A percentile compares a stretch with the other conserved stretches of the same genome.
Evolutionary conservation across 106 monocot species (phyloP).

Genomic region (Dendrobium chrysotoxum): DNA sequence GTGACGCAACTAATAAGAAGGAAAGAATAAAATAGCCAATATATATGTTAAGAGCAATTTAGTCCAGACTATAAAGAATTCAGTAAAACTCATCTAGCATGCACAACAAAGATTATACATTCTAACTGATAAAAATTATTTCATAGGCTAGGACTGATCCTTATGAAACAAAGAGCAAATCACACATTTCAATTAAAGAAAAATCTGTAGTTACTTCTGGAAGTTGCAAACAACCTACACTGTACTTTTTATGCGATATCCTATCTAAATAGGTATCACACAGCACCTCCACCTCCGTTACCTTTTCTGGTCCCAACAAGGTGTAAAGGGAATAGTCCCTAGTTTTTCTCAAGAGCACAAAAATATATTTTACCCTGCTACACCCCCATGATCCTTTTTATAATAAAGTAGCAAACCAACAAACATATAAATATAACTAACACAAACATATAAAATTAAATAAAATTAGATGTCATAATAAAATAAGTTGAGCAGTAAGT

Average conservation of each 20-base stretch:
- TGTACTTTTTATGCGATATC: background rate
- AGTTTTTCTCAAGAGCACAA: background rate
- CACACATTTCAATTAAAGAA: background rate
- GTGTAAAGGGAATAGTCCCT: background rate
- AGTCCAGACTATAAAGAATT: background rate
- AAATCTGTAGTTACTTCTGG: background rate
- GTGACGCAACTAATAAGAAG: background rate
- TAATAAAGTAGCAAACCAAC: too few species aligned
- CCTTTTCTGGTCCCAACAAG: background rate
- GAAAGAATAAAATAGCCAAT: background rate
- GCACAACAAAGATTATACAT: background rate
- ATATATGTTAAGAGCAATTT: background rate
- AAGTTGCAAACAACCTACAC: background rate
- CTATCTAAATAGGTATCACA: background rate
- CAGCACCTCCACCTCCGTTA: background rate
- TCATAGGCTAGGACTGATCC: background rate
- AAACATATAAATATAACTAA: too few species aligned
- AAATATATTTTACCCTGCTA: background rate
- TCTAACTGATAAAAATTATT: background rate
- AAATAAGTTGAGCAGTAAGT: too few species aligned
- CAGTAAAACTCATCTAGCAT: background rate
- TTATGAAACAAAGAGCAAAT: background rate
- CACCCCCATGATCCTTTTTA: background rate
- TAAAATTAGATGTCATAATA: too few species aligned
- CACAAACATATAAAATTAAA: too few species aligned